Conservation (phyloP, 1,284 basidiomycete genomes). For the Boletus smithii region DNA sequence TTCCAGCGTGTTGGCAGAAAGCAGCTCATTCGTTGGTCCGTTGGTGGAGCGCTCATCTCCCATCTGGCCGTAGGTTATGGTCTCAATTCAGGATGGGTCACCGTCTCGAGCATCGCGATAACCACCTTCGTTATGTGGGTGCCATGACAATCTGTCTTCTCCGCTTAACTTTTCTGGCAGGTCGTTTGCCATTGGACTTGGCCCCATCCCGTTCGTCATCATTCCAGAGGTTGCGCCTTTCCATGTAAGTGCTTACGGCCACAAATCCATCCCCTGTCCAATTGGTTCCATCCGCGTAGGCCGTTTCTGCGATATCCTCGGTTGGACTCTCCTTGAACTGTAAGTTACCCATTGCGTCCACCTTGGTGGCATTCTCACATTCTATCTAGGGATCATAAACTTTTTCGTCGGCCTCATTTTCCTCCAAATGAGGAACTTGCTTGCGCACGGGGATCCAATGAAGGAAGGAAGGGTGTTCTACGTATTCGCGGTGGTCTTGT, state of each 20-base stretch:
- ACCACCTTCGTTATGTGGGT: constrained; percentile 79
- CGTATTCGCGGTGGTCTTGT: constrained; percentile 59
- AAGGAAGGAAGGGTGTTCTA: constrained; percentile 84
- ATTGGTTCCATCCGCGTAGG: constrained; percentile 40
- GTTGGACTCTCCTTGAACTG: constrained; percentile 83
- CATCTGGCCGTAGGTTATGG: constrained; percentile 70
- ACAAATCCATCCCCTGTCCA: neutral
- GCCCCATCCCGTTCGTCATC: constrained; percentile 89
- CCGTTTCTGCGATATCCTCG: constrained; percentile 81
- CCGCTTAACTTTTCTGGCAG: constrained; percentile 36
- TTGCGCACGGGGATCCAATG: constrained; percentile 59
- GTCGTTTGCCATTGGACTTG: constrained; percentile 87
- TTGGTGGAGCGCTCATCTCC: constrained; percentile 61
- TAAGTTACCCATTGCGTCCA: constrained; percentile 34
- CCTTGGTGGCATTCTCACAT: neutral
- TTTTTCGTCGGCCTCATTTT: constrained; percentile 82
- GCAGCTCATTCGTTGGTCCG: constrained; percentile 54
- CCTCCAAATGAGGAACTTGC: constrained; percentile 73
- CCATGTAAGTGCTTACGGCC: constrained; percentile 47
- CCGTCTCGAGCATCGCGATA: constrained; percentile 74
- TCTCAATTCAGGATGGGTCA: constrained; percentile 57
- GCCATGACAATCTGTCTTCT: neutral
- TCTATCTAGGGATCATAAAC: constrained; percentile 67
- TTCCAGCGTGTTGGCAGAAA: constrained; percentile 64
- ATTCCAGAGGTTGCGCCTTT: constrained; percentile 87